Percentiles rank a stretch among this genome's conserved stretches.
phyloP scores from a whole-genome alignment of 129 eudicot genomes.

The Ambrosia artemisiifolia region DNA sequence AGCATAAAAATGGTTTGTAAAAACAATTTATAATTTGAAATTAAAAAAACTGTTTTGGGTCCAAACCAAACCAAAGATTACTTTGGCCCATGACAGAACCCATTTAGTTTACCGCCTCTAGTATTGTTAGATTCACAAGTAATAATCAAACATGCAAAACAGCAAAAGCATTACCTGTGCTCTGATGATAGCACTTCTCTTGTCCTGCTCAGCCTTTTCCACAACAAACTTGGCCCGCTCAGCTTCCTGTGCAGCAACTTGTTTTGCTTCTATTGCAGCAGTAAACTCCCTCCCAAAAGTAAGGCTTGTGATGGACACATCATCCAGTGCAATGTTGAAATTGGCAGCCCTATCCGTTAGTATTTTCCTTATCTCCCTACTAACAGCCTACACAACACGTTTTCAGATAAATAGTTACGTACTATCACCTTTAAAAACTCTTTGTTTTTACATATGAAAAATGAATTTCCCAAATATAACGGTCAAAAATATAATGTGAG shows the following conservation, averaged over 20 bases:
- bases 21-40: not conserved
- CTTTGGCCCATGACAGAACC: not conserved
- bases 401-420: not conserved
- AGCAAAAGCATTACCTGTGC: conserved; percentile 46
- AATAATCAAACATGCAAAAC: not conserved
- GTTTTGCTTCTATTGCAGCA: conserved; percentile 63
- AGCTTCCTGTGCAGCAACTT: conserved; percentile 66
- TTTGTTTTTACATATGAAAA: too few relatives aligned
- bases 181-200: conserved; percentile 54
- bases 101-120: not conserved
- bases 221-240: conserved; percentile 68
- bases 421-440: too few relatives aligned
- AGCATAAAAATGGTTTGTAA: not conserved
- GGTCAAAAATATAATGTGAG: not conserved
- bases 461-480: too few relatives aligned
- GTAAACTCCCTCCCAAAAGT: conserved; percentile 60
- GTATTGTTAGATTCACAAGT: too few relatives aligned
- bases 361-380: conserved; percentile 53
- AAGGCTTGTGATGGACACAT: conserved; percentile 50
- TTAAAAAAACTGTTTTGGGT: not conserved
- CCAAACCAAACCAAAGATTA: not conserved
- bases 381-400: conserved; percentile 40
- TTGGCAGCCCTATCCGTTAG: conserved; percentile 48
- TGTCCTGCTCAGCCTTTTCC: conserved; percentile 64
- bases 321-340: conserved; percentile 57